Percentiles rank a stretch among this genome's conserved stretches.
phyloP scores from a whole-genome alignment of 768 basidiomycete genomes.

The Termitomyces sp. region DNA sequence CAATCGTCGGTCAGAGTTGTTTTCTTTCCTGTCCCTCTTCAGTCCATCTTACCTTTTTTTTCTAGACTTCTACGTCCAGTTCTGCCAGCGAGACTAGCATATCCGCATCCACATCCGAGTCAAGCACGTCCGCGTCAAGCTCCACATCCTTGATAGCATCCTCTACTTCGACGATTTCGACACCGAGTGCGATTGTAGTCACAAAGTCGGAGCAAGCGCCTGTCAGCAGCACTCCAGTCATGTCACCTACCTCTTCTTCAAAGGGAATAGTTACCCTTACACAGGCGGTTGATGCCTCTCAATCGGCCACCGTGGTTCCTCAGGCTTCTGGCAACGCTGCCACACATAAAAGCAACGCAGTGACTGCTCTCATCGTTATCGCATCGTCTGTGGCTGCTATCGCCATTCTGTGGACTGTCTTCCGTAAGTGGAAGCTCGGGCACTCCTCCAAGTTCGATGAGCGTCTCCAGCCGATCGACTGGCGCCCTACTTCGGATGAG shows the following conservation, averaged over 20 bases:
- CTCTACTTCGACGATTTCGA: neutral
- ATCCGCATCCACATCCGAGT: slow-evolving; percentile 1
- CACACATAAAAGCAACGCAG: slow-evolving; percentile 32
- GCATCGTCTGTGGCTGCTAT: slow-evolving; percentile 64
- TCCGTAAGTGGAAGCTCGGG: slow-evolving; percentile 89
- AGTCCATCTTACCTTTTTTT: neutral
- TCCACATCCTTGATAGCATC: neutral
- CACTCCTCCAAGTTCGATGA: slow-evolving; percentile 77
- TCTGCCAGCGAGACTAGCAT: slow-evolving; percentile 1
- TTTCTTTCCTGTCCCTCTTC: neutral
- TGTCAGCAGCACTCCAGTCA: slow-evolving; percentile 14
- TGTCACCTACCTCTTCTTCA: slow-evolving; percentile 12
- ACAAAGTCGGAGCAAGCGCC: slow-evolving; percentile 14
- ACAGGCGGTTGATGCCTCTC: slow-evolving; percentile 19
- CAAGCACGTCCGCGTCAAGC: slow-evolving; percentile 5
- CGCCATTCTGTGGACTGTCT: slow-evolving; percentile 79
- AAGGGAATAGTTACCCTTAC: slow-evolving; percentile 23
- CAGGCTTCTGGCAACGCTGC: slow-evolving; percentile 20
- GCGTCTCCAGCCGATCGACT: slow-evolving; percentile 84
- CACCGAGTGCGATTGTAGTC: slow-evolving; percentile 5
- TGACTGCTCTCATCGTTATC: slow-evolving; percentile 65
- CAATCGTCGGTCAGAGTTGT: slow-evolving; percentile 6
- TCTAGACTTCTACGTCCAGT: slow-evolving; percentile 4
- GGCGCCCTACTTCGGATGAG: slow-evolving; percentile 61
- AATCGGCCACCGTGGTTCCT: slow-evolving; percentile 23